Evolutionary conservation across 352 stramenopile genomes (phyloP), one percentile per base, ranked within the genome.

Genomic region (Globisporangium abappressorium): DNA sequence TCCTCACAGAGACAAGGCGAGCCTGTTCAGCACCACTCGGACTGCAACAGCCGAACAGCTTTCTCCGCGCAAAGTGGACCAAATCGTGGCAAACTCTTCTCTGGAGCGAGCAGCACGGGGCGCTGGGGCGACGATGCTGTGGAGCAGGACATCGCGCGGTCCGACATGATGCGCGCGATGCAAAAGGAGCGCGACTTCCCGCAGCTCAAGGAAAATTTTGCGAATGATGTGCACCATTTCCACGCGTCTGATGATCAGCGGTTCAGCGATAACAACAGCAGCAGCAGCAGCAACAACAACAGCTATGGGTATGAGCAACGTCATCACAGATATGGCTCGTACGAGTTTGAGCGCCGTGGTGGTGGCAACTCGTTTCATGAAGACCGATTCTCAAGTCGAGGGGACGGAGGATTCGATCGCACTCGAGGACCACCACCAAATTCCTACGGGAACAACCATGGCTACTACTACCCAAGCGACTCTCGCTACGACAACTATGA

Each of bases 91-190:
- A 26, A 51, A 5, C 51, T 38, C 51, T 8, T 22, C 18, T 68
- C 28, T 49, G 36, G 20, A 5, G 6, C 15, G 12, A 38, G 24
- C 6, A 77, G 24, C 56, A 79, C 75, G 5, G 82, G 84, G 1
- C 81, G 82, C 3, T 94, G 85, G 85, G 84, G 84, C 12, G 85
- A 91, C 57, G 85, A 94, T n/a, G 82, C 79, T 0, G 79, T 92
- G 6, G 84, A 92, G 57, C 70, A 89, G 22, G 84, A 93, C 63
- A 81, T 90, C 49, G 64, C 62, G 5, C 73, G 71, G 4, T 75
- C 70, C 11, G 73, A 79, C 28, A 63, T 75, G 26, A 51, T 70
- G 28, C 70, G 71, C 18, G 62, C 75, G 22, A 57, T 56, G 43
- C 70, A 79, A 43, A 69, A 70, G 12, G 63, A 82, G 6, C 68